phyloP scores from a whole-genome alignment of 2,329 filamentous ascomycete species.

The Xylaria sp. region DNA sequence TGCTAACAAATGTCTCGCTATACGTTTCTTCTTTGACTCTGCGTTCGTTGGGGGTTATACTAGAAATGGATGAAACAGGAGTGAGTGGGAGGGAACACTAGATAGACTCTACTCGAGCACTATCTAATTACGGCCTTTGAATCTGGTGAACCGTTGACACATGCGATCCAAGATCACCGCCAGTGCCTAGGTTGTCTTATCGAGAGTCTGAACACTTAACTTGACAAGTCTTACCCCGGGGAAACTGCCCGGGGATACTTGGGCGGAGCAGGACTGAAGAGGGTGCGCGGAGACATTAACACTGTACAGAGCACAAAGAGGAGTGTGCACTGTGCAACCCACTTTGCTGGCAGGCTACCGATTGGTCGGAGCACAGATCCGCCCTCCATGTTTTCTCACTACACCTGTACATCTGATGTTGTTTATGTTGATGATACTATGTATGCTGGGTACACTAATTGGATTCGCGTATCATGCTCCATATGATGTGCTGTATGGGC shows the following conservation, averaged over 20 bases:
- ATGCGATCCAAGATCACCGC: not conserved
- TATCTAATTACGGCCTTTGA: not conserved
- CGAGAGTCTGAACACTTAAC: not conserved
- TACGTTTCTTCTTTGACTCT: not conserved
- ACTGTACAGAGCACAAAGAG: not conserved
- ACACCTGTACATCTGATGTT: not conserved
- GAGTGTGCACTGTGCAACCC: constrained; percentile 17
- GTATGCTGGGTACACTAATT: no score
- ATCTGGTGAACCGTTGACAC: not conserved
- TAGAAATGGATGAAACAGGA: not conserved
- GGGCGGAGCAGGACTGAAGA: not conserved
- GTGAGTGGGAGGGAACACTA: not conserved
- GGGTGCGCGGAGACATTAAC: not conserved
- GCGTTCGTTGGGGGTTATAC: not conserved
- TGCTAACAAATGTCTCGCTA: constrained; percentile 5
- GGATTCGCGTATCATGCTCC: no score
- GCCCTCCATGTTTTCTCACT: not conserved
- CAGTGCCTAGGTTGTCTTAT: not conserved
- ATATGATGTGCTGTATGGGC: no score
- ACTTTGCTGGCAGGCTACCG: constrained; percentile 20
- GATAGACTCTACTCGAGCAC: not conserved
- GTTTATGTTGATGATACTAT: not conserved
- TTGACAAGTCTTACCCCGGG: not conserved
- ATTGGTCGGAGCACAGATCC: constrained; percentile 17
- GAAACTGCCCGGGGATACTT: not conserved